Conservation (phyloP, 1,284 basidiomycete genomes). For the Pseudozyma hubeiensis region DNA sequence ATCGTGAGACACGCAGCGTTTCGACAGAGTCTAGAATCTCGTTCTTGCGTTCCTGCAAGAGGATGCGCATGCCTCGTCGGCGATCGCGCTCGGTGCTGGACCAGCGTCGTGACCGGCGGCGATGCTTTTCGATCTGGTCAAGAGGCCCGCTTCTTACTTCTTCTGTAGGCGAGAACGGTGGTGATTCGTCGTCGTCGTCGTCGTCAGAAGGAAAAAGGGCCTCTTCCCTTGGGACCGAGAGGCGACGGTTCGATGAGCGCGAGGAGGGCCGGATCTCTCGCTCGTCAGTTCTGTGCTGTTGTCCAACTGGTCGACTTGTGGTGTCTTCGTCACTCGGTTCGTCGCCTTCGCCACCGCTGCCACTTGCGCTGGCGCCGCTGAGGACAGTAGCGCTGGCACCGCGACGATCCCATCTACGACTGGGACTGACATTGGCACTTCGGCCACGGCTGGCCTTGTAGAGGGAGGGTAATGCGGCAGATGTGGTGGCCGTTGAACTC, state of each 20-base stretch:
- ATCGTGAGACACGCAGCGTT: background rate
- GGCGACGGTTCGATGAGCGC: slow-evolving; percentile 12
- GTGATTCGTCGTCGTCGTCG: slow-evolving; percentile 47
- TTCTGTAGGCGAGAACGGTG: slow-evolving; percentile 22
- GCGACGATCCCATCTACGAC: slow-evolving; percentile 52
- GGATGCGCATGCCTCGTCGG: slow-evolving; percentile 45
- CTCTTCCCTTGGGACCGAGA: slow-evolving; percentile 29
- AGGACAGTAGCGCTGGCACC: slow-evolving; percentile 51
- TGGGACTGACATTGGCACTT: slow-evolving; percentile 52
- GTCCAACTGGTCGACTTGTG: background rate
- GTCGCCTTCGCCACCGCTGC: slow-evolving; percentile 41
- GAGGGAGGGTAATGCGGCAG: slow-evolving; percentile 37
- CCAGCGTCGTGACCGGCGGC: slow-evolving; percentile 29
- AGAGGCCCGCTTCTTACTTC: slow-evolving; percentile 2
- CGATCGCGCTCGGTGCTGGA: slow-evolving; percentile 54
- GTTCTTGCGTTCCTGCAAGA: slow-evolving; percentile 23
- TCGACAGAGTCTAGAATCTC: background rate
- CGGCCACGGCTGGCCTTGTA: slow-evolving; percentile 53
- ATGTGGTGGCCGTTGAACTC: slow-evolving; percentile 17
- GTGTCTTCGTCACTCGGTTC: slow-evolving; percentile 30
- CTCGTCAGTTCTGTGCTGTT: background rate
- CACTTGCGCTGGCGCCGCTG: slow-evolving; percentile 44
- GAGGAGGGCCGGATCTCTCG: background rate
- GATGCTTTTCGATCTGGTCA: slow-evolving; percentile 1
- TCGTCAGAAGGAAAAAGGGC: slow-evolving; percentile 49